Percentiles rank a stretch among this genome's conserved stretches.
Evolutionary conservation across 371 early-diverging fungal genomes (phyloP).

Genomic region (Haplosporangium sp.): DNA sequence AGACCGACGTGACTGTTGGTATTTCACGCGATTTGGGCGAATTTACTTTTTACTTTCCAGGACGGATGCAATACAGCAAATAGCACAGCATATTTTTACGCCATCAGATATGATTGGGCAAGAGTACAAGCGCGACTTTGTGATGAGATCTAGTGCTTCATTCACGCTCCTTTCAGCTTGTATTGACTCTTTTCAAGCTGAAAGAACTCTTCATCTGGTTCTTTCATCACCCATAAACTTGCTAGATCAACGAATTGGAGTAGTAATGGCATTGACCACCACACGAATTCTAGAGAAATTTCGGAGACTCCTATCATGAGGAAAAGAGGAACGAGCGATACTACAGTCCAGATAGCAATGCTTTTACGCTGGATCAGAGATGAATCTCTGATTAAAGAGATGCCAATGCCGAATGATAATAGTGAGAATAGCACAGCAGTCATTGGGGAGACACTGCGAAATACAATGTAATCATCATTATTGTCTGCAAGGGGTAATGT

Average conservation of each 20-base stretch:
- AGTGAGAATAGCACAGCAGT: slow-evolving; percentile 31
- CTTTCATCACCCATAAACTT: slow-evolving; percentile 44
- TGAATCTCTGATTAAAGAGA: slow-evolving; percentile 30
- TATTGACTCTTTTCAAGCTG: slow-evolving; percentile 41
- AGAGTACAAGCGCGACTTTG: background rate
- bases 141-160: background rate
- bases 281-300: slow-evolving; percentile 40
- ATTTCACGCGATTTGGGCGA: background rate
- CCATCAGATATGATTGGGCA: too few species aligned
- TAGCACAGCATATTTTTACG: background rate
- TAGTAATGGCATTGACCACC: slow-evolving; percentile 54
- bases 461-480: slow-evolving; percentile 10
- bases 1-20: background rate
- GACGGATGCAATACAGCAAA: background rate
- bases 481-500: slow-evolving; percentile 13
- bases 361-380: slow-evolving; percentile 17
- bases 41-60: too few species aligned
- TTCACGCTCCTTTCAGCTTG: slow-evolving; percentile 41
- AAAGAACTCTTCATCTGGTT: slow-evolving; percentile 41
- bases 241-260: slow-evolving; percentile 39
- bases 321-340: slow-evolving; percentile 25
- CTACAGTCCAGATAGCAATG: slow-evolving; percentile 28
- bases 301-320: slow-evolving; percentile 26
- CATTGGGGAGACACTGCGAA: slow-evolving; percentile 22
- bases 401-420: slow-evolving; percentile 37